phyloP scores from a whole-genome alignment of 768 basidiomycete genomes.

The Lentinula guzmanii region DNA sequence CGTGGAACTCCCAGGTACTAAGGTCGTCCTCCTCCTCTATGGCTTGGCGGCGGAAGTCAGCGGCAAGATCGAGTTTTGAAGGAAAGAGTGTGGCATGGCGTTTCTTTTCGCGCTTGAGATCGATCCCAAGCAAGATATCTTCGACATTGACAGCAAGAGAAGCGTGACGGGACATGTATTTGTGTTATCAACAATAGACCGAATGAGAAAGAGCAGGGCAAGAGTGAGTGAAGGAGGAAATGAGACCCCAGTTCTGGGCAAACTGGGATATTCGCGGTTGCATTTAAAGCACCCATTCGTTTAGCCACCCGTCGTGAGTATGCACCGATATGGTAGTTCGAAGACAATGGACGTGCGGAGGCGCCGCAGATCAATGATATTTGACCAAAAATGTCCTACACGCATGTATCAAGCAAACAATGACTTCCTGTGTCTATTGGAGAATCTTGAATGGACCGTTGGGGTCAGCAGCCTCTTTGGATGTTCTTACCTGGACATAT shows the following conservation, averaged over 20 bases:
- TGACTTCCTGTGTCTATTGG: no score
- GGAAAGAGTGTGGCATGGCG: conserved; percentile 2
- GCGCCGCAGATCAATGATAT: neutral
- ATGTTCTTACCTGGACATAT: no score
- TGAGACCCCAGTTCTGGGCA: neutral
- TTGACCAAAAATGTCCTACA: neutral
- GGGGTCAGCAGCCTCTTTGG: no score
- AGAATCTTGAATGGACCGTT: no score
- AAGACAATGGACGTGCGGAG: neutral
- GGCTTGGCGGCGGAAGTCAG: neutral
- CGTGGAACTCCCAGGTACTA: conserved; percentile 1
- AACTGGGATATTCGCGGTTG: neutral
- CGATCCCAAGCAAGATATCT: neutral
- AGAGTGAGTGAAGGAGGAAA: neutral
- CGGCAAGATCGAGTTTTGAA: neutral
- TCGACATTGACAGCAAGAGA: neutral
- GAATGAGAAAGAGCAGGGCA: neutral
- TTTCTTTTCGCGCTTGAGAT: neutral
- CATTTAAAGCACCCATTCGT: neutral
- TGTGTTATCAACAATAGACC: neutral
- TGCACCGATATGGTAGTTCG: neutral
- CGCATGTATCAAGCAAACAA: no score
- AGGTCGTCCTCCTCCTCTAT: neutral
- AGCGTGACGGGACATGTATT: neutral
- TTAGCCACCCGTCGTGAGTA: neutral